phyloP scores from a whole-genome alignment of 2,329 filamentous ascomycete genomes.

The Pyricularia sp. region DNA sequence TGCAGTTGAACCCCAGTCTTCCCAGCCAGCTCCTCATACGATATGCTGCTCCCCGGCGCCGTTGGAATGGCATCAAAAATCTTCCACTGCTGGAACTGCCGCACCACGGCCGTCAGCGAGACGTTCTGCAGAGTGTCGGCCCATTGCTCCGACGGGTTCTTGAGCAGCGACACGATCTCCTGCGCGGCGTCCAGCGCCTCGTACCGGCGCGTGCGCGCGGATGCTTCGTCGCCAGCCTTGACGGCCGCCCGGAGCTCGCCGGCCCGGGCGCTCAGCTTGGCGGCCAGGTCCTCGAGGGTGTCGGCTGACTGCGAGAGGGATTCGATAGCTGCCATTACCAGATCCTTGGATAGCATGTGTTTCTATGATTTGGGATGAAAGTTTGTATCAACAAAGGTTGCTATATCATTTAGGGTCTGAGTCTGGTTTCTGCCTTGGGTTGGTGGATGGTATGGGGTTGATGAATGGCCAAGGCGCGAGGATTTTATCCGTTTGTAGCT shows the following conservation, averaged over 20 bases:
- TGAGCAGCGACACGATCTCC: background rate
- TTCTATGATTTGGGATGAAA: background rate
- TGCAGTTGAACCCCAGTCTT: background rate
- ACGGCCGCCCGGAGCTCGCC: background rate
- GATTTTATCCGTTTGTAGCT: background rate
- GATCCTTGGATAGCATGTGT: background rate
- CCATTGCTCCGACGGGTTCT: constrained; percentile 1
- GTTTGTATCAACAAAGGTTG: background rate
- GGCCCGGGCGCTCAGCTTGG: background rate
- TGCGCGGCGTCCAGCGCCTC: constrained; percentile 3
- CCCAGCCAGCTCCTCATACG: background rate
- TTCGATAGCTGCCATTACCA: background rate
- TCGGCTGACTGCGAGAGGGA: background rate
- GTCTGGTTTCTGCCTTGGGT: background rate
- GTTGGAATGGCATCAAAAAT: background rate
- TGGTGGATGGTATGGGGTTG: background rate
- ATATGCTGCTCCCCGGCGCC: background rate
- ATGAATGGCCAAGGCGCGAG: background rate
- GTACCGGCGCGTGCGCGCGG: background rate
- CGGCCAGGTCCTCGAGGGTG: background rate
- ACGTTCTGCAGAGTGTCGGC: background rate
- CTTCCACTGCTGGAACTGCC: background rate
- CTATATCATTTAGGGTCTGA: background rate
- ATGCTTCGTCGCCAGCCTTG: background rate
- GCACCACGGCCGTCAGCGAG: background rate